Conservation (phyloP, 2,329 filamentous ascomycete genomes). For the Penicillium occitanis region DNA sequence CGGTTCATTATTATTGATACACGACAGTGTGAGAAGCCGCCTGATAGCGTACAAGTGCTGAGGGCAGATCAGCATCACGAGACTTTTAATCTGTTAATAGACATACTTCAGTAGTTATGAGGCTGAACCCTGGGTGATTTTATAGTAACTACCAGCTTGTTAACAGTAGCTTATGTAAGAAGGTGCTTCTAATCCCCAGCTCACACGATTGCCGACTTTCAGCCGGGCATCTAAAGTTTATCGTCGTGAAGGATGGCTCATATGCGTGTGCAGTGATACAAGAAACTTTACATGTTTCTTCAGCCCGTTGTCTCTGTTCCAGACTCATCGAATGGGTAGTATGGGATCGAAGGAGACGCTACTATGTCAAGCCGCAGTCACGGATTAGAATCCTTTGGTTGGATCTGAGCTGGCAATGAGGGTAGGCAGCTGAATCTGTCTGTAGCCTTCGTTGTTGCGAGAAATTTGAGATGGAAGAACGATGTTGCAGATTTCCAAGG, state of each 20-base stretch:
- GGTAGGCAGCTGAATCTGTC: background rate
- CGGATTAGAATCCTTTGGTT: background rate
- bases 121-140: background rate
- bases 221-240: background rate
- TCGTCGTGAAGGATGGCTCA: background rate
- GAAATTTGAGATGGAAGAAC: background rate
- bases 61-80: background rate
- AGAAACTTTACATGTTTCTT: background rate
- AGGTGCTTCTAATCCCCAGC: background rate
- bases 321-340: background rate
- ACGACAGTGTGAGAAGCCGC: background rate
- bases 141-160: background rate
- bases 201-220: background rate
- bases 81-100: background rate
- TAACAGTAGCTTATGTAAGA: background rate
- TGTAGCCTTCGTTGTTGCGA: background rate
- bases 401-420: background rate
- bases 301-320: background rate
- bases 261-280: background rate
- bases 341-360: background rate
- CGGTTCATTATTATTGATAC: background rate
- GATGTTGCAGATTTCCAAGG: background rate
- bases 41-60: background rate
- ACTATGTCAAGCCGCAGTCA: background rate
- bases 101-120: background rate